Evolutionary conservation across 1,284 basidiomycete genomes (phyloP).

Genomic region (Cutaneotrichosporon sp.): DNA sequence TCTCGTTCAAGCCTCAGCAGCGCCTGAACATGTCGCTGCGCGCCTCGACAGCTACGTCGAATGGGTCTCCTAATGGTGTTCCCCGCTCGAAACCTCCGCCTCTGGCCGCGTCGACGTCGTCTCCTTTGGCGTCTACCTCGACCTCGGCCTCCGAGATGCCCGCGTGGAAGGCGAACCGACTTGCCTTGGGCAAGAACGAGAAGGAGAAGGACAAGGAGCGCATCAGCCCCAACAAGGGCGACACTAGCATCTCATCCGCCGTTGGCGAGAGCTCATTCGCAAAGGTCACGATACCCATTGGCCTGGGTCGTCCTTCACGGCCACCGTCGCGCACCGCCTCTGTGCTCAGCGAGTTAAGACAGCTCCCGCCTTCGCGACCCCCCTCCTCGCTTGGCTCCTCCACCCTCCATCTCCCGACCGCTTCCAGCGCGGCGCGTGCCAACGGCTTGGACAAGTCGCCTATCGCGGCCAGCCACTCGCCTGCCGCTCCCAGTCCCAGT

Average conservation of each 20-base stretch:
- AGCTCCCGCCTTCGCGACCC: conserved; percentile 16
- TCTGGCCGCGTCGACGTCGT: neutral
- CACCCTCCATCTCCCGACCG: conserved; percentile 22
- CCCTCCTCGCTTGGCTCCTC: conserved; percentile 9
- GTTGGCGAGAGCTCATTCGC: neutral
- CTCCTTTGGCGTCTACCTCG: neutral
- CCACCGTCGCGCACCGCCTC: conserved; percentile 5
- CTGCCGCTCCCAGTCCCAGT: neutral
- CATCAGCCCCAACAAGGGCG: neutral
- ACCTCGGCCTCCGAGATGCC: conserved; percentile 17
- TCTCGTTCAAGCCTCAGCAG: neutral
- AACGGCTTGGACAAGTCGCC: conserved; percentile 11
- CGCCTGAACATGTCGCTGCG: neutral
- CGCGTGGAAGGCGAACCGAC: conserved; percentile 31
- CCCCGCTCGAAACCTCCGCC: conserved; percentile 1
- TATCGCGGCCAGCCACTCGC: conserved; percentile 3
- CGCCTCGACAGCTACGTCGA: neutral
- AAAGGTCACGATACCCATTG: conserved; percentile 12
- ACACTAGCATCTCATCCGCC: conserved; percentile 5
- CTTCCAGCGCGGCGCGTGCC: conserved; percentile 20
- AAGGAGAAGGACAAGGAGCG: neutral
- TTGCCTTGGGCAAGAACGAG: conserved; percentile 25
- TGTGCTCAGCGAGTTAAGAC: conserved; percentile 17
- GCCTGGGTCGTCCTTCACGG: conserved; percentile 15
- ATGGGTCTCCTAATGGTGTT: neutral